These are phyloP conservation scores for Tillandsia fasciculata DNA, from an alignment of 176 grass and related monocot genomes.

Conservation along the genomic window DNA sequence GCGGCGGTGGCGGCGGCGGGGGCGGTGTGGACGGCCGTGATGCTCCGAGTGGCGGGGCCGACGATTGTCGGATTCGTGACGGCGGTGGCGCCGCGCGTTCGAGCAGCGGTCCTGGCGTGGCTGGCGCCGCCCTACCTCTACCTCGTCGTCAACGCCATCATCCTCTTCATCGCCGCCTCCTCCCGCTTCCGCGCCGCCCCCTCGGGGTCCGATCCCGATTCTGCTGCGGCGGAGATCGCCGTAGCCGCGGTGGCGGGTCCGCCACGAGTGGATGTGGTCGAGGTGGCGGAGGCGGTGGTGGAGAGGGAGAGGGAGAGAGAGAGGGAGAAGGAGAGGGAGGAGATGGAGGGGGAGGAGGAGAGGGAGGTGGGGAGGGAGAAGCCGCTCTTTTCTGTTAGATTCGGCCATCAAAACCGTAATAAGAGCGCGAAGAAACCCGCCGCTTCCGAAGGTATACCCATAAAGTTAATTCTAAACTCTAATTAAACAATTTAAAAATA, in stretches of 20 bases:
- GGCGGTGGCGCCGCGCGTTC: conserved; percentile 52
- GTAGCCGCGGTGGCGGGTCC: conserved; percentile 1
- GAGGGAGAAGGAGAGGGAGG: conserved; percentile 12
- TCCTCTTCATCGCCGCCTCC: conserved; percentile 82
- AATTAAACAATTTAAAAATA: no score
- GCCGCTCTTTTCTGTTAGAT: conserved; percentile 44
- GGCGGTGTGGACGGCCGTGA: conserved; percentile 32
- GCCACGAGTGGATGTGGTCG: conserved; percentile 2
- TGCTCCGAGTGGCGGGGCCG: conserved; percentile 31
- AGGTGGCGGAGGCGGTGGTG: conserved; percentile 38
- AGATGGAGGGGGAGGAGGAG: conserved; percentile 10
- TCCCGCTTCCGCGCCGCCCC: conserved; percentile 44
- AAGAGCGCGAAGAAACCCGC: conserved; percentile 29
- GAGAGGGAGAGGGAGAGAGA: conserved; percentile 49
- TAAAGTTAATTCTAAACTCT: neutral
- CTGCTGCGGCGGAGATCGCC: neutral
- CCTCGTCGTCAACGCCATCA: conserved; percentile 91
- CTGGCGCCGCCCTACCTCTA: conserved; percentile 86
- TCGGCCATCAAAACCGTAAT: conserved; percentile 33
- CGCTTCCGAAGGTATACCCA: conserved; percentile 53
- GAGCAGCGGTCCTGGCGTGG: conserved; percentile 33
- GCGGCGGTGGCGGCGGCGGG: conserved; percentile 16
- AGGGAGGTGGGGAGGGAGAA: conserved; percentile 28
- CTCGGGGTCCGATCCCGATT: neutral
- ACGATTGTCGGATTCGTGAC: conserved; percentile 28